A percentile compares a stretch with the other conserved stretches of the same genome.
Evolutionary conservation across 2,329 filamentous ascomycete genomes (phyloP).

Genomic region (Arthrobotrys megalospora): DNA sequence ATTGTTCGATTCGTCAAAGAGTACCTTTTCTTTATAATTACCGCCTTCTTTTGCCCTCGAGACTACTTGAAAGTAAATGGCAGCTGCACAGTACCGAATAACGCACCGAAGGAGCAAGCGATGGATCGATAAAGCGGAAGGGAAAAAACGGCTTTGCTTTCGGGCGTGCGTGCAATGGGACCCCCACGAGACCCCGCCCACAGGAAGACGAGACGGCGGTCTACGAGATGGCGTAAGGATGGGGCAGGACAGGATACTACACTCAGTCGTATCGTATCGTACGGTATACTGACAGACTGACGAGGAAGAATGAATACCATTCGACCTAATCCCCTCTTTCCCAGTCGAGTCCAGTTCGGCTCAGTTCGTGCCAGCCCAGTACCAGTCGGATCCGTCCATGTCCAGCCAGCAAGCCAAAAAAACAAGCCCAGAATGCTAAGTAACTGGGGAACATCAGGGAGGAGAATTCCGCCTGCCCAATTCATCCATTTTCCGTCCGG

Average conservation of each 20-base stretch:
- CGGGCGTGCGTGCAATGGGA: constrained; percentile 42
- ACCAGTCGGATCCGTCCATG: constrained; percentile 18
- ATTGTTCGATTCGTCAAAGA: constrained; percentile 36
- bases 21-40: constrained; percentile 1
- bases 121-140: constrained; percentile 25
- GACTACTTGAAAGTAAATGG: background rate
- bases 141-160: constrained; percentile 26
- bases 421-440: constrained; percentile 43
- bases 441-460: constrained; percentile 40
- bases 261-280: constrained; percentile 11
- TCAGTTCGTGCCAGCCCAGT: constrained; percentile 10
- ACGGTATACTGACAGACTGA: constrained; percentile 14
- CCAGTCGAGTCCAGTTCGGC: constrained; percentile 13
- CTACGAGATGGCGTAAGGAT: constrained; percentile 31
- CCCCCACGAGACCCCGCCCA: constrained; percentile 62
- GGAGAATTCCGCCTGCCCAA: constrained; percentile 60
- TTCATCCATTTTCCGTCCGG: constrained; percentile 61
- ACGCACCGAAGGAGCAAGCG: constrained; percentile 23
- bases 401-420: constrained; percentile 14
- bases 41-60: background rate
- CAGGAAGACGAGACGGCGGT: constrained; percentile 41
- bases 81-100: constrained; percentile 17
- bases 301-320: constrained; percentile 24
- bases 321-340: constrained; percentile 52
- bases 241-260: constrained; percentile 11